phyloP scores from a whole-genome alignment of 768 basidiomycete genomes.

The Termitomyces sp. region DNA sequence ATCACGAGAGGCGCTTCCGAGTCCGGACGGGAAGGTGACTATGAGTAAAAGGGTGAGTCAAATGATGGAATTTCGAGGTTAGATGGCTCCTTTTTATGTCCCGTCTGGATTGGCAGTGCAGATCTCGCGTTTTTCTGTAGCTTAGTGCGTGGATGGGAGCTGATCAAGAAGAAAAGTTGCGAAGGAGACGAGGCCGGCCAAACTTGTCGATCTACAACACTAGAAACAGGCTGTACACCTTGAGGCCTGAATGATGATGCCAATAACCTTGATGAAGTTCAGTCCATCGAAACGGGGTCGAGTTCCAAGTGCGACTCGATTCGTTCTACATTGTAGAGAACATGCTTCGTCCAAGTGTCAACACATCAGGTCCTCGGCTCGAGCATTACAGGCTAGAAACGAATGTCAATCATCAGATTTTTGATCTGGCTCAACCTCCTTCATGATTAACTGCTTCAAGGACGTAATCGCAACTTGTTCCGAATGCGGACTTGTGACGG shows the following conservation, averaged over 20 bases:
- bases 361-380: background rate
- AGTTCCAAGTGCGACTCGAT: background rate
- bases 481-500: background rate
- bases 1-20: conserved; percentile 25
- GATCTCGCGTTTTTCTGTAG: conserved; percentile 16
- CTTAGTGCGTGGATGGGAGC: conserved; percentile 19
- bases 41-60: conserved; percentile 22
- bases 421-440: background rate
- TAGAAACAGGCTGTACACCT: conserved; percentile 26
- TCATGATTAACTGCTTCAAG: background rate
- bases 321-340: background rate
- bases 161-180: conserved; percentile 18
- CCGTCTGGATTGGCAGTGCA: conserved; percentile 36
- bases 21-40: conserved; percentile 20
- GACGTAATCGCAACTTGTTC: background rate
- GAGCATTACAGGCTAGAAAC: background rate
- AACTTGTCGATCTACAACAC: conserved; percentile 12
- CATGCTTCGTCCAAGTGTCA: background rate
- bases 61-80: conserved; percentile 28
- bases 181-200: conserved; percentile 13
- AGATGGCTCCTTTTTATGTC: conserved; percentile 36
- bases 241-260: conserved; percentile 7
- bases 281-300: conserved; percentile 4
- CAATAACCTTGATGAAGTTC: conserved; percentile 6
- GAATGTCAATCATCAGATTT: background rate